Conservation (phyloP, 768 basidiomycete species). For the Cyclocybe cylindracea region DNA sequence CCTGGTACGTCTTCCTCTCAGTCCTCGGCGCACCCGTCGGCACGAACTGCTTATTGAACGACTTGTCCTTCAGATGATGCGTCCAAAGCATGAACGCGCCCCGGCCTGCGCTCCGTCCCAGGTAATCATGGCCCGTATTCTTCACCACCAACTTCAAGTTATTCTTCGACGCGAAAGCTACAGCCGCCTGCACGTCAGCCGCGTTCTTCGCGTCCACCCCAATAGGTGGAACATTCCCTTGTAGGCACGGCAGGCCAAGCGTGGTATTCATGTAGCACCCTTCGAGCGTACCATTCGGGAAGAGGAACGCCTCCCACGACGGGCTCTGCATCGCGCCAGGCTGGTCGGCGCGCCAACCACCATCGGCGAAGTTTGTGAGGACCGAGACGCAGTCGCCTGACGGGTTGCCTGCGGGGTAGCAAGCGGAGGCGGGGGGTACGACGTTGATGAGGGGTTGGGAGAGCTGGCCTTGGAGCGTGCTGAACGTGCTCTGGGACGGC, state of each 20-base stretch:
- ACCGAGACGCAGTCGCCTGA: constrained; percentile 40
- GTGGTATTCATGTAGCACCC: constrained; percentile 52
- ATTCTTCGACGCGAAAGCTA: constrained; percentile 35
- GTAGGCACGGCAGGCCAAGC: constrained; percentile 39
- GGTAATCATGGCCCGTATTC: constrained; percentile 43
- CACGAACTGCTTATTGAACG: constrained; percentile 26
- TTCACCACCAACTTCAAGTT: constrained; percentile 40
- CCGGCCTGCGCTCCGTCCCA: constrained; percentile 44
- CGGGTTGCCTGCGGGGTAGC: constrained; percentile 36
- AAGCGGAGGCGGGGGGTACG: constrained; percentile 37
- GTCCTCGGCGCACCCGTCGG: constrained; percentile 31
- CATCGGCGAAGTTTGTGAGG: constrained; percentile 25
- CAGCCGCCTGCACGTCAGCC: constrained; percentile 38
- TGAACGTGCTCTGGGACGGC: constrained; percentile 37
- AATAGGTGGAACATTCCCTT: constrained; percentile 43
- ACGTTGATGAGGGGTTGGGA: constrained; percentile 49
- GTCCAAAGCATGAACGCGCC: constrained; percentile 43
- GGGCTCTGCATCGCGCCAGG: constrained; percentile 39
- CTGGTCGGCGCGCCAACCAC: constrained; percentile 40
- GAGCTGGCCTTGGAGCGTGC: constrained; percentile 31
- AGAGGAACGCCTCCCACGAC: constrained; percentile 30
- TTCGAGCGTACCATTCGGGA: constrained; percentile 47
- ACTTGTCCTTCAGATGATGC: constrained; percentile 33
- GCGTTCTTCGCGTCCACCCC: constrained; percentile 40
- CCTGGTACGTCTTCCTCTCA: constrained; percentile 18